Evolutionary conservation across 306 rosid species (phyloP).

Genomic region (Urtica urens): DNA sequence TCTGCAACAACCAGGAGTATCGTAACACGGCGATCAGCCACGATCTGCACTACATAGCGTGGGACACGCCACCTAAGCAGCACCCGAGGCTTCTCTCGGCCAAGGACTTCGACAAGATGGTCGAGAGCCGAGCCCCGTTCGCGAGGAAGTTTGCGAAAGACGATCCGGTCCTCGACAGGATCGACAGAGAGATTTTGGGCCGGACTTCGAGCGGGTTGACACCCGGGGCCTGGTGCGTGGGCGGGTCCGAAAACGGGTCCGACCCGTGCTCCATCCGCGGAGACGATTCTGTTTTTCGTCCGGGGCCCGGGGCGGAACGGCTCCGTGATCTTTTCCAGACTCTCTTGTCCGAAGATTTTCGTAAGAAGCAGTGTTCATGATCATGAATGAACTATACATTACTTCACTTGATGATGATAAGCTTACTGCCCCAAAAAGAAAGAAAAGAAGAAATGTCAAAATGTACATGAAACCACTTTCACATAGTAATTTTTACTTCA

Average conservation of each 20-base stretch:
- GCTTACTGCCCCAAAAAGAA: too few species aligned
- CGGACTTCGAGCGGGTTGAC: slow-evolving; percentile 57
- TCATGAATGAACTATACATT: too few species aligned
- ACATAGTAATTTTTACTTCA: too few species aligned
- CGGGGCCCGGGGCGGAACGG: slow-evolving; percentile 79
- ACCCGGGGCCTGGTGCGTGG: slow-evolving; percentile 82
- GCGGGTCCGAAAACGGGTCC: slow-evolving; percentile 43
- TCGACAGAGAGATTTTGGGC: slow-evolving; percentile 72
- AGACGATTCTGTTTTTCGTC: slow-evolving; percentile 51
- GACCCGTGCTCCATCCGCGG: slow-evolving; percentile 72
- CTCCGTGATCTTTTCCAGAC: slow-evolving; percentile 42
- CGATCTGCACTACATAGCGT: slow-evolving; percentile 97
- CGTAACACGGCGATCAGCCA: slow-evolving; percentile 58
- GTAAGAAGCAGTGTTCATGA: slow-evolving; percentile 61
- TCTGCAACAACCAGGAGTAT: slow-evolving; percentile 63
- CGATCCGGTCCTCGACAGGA: slow-evolving; percentile 74
- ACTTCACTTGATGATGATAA: too few species aligned
- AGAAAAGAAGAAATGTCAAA: too few species aligned
- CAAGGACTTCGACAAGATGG: slow-evolving; percentile 80
- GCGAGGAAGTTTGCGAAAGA: slow-evolving; percentile 78
- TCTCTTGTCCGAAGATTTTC: slow-evolving; percentile 50
- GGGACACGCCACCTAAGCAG: slow-evolving; percentile 99
- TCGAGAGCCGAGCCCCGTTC: slow-evolving; percentile 71
- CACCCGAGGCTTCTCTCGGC: slow-evolving; percentile 60
- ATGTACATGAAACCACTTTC: too few species aligned